Percentiles rank a stretch among this genome's conserved stretches.
Conservation (phyloP, 768 basidiomycete genomes). For the Pluteus cervinus region DNA sequence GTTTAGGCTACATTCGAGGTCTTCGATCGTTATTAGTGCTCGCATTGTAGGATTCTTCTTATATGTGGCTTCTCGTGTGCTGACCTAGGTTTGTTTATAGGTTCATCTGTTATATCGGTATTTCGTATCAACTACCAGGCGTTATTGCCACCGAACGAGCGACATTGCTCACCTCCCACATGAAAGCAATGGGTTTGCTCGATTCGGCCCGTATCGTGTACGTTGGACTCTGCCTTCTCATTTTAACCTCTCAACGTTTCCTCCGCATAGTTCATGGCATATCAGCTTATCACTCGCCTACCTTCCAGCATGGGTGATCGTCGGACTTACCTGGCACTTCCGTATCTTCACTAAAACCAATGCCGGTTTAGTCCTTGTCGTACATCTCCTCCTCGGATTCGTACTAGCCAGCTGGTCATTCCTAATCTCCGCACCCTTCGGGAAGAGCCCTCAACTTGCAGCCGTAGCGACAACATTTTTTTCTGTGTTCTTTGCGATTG, state of each 20-base stretch:
- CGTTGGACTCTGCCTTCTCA: constrained; percentile 11
- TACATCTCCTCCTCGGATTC: constrained; percentile 65
- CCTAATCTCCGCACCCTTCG: constrained; percentile 64
- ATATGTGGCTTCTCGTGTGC: not conserved
- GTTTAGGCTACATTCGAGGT: constrained; percentile 54
- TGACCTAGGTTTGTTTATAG: constrained; percentile 22
- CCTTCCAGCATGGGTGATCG: constrained; percentile 72
- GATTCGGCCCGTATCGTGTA: constrained; percentile 64
- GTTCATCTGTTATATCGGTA: constrained; percentile 67
- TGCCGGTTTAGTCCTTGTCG: constrained; percentile 49
- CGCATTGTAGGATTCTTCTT: constrained; percentile 43
- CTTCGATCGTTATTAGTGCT: constrained; percentile 58
- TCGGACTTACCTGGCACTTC: constrained; percentile 58
- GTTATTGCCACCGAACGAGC: constrained; percentile 64
- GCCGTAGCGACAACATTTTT: constrained; percentile 63
- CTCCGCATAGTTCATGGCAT: constrained; percentile 58
- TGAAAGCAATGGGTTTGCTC: constrained; percentile 75
- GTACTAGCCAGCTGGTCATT: constrained; percentile 68
- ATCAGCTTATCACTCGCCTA: constrained; percentile 59
- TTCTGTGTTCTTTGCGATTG: constrained; percentile 58
- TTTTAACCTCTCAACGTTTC: constrained; percentile 5
- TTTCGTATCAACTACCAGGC: constrained; percentile 75
- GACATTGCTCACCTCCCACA: constrained; percentile 56
- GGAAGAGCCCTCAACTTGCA: constrained; percentile 66
- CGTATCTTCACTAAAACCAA: constrained; percentile 61